phyloP scores from a whole-genome alignment of 1,284 basidiomycete genomes.

The Hymenochaete sp. region DNA sequence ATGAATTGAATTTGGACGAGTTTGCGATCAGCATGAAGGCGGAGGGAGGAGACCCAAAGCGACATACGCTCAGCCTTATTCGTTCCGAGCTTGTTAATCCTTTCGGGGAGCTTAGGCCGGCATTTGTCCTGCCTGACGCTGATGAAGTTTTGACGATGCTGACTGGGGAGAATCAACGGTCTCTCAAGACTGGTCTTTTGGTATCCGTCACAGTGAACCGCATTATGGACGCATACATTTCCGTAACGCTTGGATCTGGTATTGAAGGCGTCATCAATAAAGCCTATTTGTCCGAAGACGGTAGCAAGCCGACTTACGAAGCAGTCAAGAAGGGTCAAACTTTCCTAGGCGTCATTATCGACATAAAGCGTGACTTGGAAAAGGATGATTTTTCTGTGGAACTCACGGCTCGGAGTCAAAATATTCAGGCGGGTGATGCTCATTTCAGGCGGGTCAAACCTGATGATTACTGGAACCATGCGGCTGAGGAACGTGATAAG shows the following conservation, averaged over 20 bases:
- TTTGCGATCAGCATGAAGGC: conserved; percentile 90
- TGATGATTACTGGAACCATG: conserved; percentile 64
- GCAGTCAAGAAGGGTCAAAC: conserved; percentile 69
- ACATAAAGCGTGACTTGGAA: conserved; percentile 56
- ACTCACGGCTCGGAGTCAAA: conserved; percentile 66
- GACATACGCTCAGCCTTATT: conserved; percentile 83
- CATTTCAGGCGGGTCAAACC: conserved; percentile 53
- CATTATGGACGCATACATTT: conserved; percentile 43
- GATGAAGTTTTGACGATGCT: conserved; percentile 94
- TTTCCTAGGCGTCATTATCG: conserved; percentile 74
- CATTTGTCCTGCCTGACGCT: conserved; percentile 58
- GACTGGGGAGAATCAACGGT: conserved; percentile 83
- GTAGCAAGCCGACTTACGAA: conserved; percentile 33
- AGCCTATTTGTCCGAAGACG: conserved; percentile 55
- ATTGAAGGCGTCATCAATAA: conserved; percentile 78
- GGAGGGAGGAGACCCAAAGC: conserved; percentile 77
- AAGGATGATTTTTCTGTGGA: conserved; percentile 64
- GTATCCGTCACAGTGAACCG: conserved; percentile 75
- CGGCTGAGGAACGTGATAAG: conserved; percentile 59
- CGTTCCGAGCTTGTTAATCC: conserved; percentile 83
- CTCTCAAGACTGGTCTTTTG: conserved; percentile 73
- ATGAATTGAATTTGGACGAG: conserved; percentile 91
- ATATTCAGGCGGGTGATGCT: conserved; percentile 60
- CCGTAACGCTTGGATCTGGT: conserved; percentile 82
- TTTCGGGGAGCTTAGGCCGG: conserved; percentile 69